Percentiles rank a stretch among this genome's conserved stretches.
Conservation (phyloP, 306 rosid species). For the Carpinus viminea region DNA sequence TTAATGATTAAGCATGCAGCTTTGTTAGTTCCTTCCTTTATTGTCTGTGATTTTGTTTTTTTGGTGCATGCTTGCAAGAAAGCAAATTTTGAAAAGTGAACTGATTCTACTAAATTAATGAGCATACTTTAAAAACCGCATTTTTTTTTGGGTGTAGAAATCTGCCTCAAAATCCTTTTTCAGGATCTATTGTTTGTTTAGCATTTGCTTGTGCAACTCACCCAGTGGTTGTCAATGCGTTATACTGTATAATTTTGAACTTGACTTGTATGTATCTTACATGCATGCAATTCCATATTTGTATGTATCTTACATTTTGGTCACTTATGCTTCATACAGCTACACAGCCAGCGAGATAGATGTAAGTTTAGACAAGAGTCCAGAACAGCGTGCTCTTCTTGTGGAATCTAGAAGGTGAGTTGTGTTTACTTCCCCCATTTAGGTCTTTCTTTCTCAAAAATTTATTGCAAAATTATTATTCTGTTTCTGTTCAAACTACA, state of each 20-base stretch:
- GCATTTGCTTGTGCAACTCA: neutral
- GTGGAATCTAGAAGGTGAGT: slow-evolving; percentile 80
- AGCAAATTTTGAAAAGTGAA: neutral
- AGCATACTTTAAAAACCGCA: neutral
- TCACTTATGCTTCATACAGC: slow-evolving; percentile 42
- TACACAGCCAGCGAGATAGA: slow-evolving; percentile 65
- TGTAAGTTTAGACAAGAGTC: slow-evolving; percentile 49
- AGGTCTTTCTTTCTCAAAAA: neutral
- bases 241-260: neutral
- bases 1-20: slow-evolving; percentile 9
- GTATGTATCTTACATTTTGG: slow-evolving; percentile 1
- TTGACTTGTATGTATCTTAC: neutral
- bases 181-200: neutral
- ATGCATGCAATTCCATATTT: no score
- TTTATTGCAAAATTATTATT: neutral
- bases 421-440: slow-evolving; percentile 10
- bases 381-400: slow-evolving; percentile 82
- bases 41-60: neutral
- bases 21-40: slow-evolving; percentile 24
- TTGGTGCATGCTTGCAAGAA: neutral
- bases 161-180: neutral
- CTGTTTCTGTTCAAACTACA: neutral
- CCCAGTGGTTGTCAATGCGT: neutral
- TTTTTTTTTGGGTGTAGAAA: neutral
- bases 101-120: neutral